These are phyloP conservation scores for Melanomma pulvis-pyrius DNA, from an alignment of 495 filamentous ascomycete genomes.

Conservation along the genomic window DNA sequence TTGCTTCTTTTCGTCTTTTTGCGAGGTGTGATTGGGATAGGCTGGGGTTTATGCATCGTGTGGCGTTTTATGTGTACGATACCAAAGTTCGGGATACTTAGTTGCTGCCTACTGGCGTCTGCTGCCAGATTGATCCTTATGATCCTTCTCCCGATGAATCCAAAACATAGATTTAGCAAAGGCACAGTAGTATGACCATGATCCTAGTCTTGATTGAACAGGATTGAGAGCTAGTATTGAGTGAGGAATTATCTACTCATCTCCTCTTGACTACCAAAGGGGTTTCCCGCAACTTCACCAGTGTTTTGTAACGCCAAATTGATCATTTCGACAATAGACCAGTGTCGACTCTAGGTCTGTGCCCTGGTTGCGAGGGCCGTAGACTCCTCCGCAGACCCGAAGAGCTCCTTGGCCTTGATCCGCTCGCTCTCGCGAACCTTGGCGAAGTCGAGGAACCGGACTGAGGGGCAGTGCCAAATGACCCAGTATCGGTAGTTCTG, in stretches of 20 bases:
- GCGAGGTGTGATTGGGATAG: neutral
- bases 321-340: neutral
- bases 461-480: constrained; percentile 78
- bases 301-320: neutral
- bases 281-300: too few species aligned
- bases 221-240: too few species aligned
- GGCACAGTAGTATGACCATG: too few species aligned
- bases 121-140: too few species aligned
- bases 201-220: too few species aligned
- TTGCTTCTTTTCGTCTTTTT: neutral
- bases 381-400: constrained; percentile 38
- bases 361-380: constrained; percentile 52
- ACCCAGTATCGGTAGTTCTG: constrained; percentile 93
- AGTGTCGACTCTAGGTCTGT: too few species aligned
- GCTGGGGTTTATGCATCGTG: constrained; percentile 2
- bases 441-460: constrained; percentile 91
- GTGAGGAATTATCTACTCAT: too few species aligned
- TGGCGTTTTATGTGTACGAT: constrained; percentile 14
- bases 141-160: too few species aligned
- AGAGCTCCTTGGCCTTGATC: constrained; percentile 72
- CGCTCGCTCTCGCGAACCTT: constrained; percentile 90
- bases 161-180: too few species aligned
- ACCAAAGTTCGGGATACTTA: neutral
- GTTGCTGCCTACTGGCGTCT: neutral
- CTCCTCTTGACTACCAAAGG: too few species aligned